Percentiles rank a stretch among this genome's conserved stretches.
These are phyloP conservation scores for Glycyrrhiza uralensis DNA, from an alignment of 306 rosid species.

Conservation along the genomic window DNA sequence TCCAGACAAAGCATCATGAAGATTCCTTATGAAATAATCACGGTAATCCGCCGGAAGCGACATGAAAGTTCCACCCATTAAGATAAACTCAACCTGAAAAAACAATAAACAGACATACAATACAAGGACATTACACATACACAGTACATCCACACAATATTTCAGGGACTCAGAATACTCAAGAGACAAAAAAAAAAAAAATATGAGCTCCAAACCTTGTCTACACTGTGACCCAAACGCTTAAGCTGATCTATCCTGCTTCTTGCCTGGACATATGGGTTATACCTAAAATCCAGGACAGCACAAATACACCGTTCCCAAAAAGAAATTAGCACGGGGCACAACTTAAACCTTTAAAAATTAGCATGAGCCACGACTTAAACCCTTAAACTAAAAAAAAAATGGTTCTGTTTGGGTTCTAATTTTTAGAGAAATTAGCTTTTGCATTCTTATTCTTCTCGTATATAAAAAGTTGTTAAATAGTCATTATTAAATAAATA, in stretches of 20 bases:
- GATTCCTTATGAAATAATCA: slow-evolving; percentile 86
- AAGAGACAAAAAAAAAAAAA: neutral
- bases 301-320: neutral
- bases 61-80: slow-evolving; percentile 99
- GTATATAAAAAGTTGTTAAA: too few relatives aligned
- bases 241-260: slow-evolving; percentile 97
- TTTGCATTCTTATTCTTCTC: too few relatives aligned
- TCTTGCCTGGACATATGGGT: slow-evolving; percentile 95
- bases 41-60: slow-evolving; percentile 91
- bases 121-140: neutral
- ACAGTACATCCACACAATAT: neutral
- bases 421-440: too few relatives aligned
- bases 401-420: too few relatives aligned
- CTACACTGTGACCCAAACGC: slow-evolving; percentile 98
- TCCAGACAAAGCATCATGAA: slow-evolving; percentile 94
- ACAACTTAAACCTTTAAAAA: neutral
- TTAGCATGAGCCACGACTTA: too few relatives aligned
- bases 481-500: too few relatives aligned
- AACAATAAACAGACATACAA: slow-evolving; percentile 27
- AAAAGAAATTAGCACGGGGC: neutral
- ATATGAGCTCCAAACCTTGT: slow-evolving; percentile 70
- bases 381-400: too few relatives aligned
- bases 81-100: slow-evolving; percentile 90
- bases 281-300: slow-evolving; percentile 65
- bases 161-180: neutral